Evolutionary conservation across 495 filamentous ascomycete genomes (phyloP).

Genomic region (Copromyces sp.): DNA sequence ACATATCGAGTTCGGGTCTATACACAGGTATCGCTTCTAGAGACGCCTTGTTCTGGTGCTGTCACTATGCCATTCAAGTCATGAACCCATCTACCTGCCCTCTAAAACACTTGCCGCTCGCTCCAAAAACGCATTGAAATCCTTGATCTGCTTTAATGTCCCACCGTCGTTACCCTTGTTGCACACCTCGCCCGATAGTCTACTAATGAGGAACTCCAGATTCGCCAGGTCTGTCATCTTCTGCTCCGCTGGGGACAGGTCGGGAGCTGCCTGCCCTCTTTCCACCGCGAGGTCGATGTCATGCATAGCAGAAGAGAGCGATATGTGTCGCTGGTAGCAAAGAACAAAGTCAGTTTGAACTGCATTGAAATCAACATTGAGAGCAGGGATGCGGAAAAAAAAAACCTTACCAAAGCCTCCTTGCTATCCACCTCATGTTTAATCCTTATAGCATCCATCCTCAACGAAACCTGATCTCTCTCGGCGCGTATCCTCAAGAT

Average conservation of each 20-base stretch:
- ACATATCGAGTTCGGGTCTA: not conserved
- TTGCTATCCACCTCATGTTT: constrained; percentile 44
- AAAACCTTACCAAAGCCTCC: constrained; percentile 33
- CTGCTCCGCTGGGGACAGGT: constrained; percentile 26
- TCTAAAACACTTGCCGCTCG: constrained; percentile 40
- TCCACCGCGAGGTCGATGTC: constrained; percentile 46
- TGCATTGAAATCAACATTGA: too few species aligned
- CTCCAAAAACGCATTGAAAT: constrained; percentile 48
- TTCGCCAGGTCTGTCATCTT: constrained; percentile 33
- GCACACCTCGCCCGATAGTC: constrained; percentile 36
- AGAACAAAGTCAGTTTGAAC: constrained; percentile 4
- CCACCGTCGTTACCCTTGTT: constrained; percentile 35
- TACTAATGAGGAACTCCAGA: constrained; percentile 39
- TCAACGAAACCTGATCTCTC: constrained; percentile 54
- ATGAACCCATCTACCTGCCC: constrained; percentile 14
- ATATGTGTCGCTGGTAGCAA: constrained; percentile 31
- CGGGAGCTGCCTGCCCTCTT: constrained; percentile 30
- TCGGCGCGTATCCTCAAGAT: constrained; percentile 53
- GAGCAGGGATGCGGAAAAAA: not conserved
- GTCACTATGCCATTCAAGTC: not conserved
- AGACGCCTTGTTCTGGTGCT: not conserved
- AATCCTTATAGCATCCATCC: constrained; percentile 58
- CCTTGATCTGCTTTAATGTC: constrained; percentile 40
- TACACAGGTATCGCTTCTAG: not conserved
- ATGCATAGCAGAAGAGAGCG: constrained; percentile 42